Base-by-base conservation (phyloP, 169 alveolate genomes). In the Cryptosporidium muris region DNA sequence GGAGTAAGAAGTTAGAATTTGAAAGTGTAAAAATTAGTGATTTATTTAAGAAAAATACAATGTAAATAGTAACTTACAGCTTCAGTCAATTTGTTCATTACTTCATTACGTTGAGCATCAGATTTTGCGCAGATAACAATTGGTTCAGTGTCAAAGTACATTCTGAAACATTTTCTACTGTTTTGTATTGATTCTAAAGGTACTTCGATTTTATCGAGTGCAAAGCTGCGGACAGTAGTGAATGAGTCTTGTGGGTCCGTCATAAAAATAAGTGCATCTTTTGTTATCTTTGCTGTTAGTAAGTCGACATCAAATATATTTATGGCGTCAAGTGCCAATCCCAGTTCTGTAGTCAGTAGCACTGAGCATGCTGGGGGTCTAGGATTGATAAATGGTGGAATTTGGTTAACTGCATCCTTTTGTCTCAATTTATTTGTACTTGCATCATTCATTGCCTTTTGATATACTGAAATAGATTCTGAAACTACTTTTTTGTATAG, bases 401-500 rank as follows among this genome's bases (percentile, higher is more conserved):
- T 58, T 11, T 68, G 54, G 37, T 51, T 74, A 6, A 74, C 54
- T 36, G 51, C 85, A 40, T 74, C 85, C 49, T 64, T 74, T 43
- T 74, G 85, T 37, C 60, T 74, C 14, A 74, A 34, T 74, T 63
- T 74, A 34, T 74, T 74, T 45, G 42, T 42, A 8, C 74, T 62
- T 12, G 85, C 85, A 58, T 74, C 85, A 60, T 74, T 74, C 85
- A 74, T 74, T 74, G 74, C 67, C 60, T 74, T 74, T 74, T 74
- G 85, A n/a, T 74, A 74, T 25, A 74, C 85, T 48, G 85, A 74
- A 9, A 74, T 63, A 16, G 85, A 66, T 16, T 66, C 40, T 7
- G 85, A 74, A 74, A 74, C 74, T 9, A 68, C 85, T 14, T 74
- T 68, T 38, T 47, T 56, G 45, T 56, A 74, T 54, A 74, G 62